Percentiles rank a stretch among this genome's conserved stretches.
These are phyloP conservation scores for Francoa sonchifolia DNA, from an alignment of 441 rosid species.

Conservation along the genomic window DNA sequence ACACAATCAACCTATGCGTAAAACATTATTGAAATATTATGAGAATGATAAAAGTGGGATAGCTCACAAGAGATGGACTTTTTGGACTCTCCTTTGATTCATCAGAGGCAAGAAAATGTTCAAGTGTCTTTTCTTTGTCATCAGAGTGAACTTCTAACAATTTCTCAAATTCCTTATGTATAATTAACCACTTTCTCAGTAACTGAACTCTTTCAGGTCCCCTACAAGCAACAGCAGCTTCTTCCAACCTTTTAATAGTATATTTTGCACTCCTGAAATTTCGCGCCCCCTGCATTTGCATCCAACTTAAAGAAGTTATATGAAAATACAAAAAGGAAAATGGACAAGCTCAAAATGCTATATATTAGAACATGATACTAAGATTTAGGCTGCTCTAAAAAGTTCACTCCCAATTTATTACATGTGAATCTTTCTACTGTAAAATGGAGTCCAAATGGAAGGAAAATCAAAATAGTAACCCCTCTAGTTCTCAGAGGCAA, in stretches of 20 bases:
- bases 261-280: slow-evolving; percentile 52
- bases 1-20: too few species aligned
- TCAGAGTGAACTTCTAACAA: slow-evolving; percentile 23
- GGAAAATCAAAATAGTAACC: not conserved
- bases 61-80: slow-evolving; percentile 40
- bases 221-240: slow-evolving; percentile 64
- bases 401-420: too few species aligned
- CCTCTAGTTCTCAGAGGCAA: too few species aligned
- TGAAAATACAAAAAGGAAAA: too few species aligned
- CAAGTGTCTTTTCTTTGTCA: slow-evolving; percentile 29
- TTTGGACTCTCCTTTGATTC: slow-evolving; percentile 40
- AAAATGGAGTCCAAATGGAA: not conserved
- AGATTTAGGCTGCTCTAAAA: too few species aligned
- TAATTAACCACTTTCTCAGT: slow-evolving; percentile 68
- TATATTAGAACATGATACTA: too few species aligned
- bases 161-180: slow-evolving; percentile 61
- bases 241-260: slow-evolving; percentile 79
- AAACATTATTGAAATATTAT: too few species aligned
- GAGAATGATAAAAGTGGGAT: not conserved
- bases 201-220: slow-evolving; percentile 70
- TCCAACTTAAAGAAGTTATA: slow-evolving; percentile 9
- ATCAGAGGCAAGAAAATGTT: slow-evolving; percentile 35
- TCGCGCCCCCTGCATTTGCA: slow-evolving; percentile 39
- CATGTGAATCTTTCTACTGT: too few species aligned
- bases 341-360: too few species aligned